Base-by-base conservation (phyloP, 768 basidiomycete species). In the Xanthoconium purpureum region DNA sequence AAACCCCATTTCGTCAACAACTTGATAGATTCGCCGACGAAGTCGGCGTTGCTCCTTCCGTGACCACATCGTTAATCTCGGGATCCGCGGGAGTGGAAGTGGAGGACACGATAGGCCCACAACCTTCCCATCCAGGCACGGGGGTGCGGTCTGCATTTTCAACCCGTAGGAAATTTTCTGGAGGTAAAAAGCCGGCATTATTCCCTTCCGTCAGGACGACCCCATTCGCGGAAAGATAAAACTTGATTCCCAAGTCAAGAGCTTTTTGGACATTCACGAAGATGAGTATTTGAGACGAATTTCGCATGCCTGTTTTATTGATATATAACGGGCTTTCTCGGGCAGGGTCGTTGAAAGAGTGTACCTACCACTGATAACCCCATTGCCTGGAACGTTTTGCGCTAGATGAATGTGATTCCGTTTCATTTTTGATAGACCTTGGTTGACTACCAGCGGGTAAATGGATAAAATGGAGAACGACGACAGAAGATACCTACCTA, bases 371-470 rank as follows among this genome's bases (percentile, higher is more conserved):
- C 91, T 94, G 50, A 88, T 81, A 47, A 91, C 84, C 6, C 81
- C 80, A 3, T 84, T 73, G 1, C 84, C 83, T 3, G 79, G 75
- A 4, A 90, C 73, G 36, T 89, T 87, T 68, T 94, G 89, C 0
- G 95, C 94, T 14, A 97, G 78, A 71, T 99, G 96, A 38, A 98
- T 89, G 65, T 98, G 94, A 65, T 94, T 96, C 28, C 96, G 79
- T 13, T 73, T 79, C 94, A 95, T 97, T 59, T 79, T 85, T 0
- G 88, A 92, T 17, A 97, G 71, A 0, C 94, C 94, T 59, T 84
- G 74, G 8, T 74, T 75, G 14, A 78, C 92, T 94, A 58, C 11
- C 47, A 30, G 44, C 48, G 46, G 11, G 39, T 29, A 7, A 39
- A 20, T 17, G 7, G 20, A 39, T 17, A 11, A 52, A 30, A 29